These are phyloP conservation scores for Diphasiastrum complanatum DNA, from an alignment of 83 land plant species.

Conservation along the genomic window DNA sequence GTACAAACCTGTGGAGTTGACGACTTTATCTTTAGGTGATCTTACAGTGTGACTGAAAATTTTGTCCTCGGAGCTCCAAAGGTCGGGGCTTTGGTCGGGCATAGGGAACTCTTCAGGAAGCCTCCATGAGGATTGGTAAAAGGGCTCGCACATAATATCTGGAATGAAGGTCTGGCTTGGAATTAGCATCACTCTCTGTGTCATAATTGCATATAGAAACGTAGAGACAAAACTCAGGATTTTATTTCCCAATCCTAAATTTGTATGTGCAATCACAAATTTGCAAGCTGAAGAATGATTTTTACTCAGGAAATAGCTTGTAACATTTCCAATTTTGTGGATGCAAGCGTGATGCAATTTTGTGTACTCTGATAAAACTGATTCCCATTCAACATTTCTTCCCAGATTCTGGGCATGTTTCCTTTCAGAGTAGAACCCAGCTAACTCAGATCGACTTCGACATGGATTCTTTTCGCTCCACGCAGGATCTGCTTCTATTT, in stretches of 20 bases:
- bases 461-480: too few relatives aligned
- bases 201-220: slow-evolving; percentile 23
- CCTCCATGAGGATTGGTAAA: slow-evolving; percentile 21
- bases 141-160: slow-evolving; percentile 27
- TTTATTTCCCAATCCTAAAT: slow-evolving; percentile 23
- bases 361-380: too few relatives aligned
- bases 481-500: too few relatives aligned
- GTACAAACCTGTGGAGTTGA: neutral
- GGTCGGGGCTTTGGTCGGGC: slow-evolving; percentile 5
- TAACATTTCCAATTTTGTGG: too few relatives aligned
- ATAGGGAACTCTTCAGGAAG: neutral
- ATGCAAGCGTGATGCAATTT: too few relatives aligned
- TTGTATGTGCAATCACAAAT: too few relatives aligned
- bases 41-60: neutral
- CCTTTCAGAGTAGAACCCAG: too few relatives aligned
- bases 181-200: slow-evolving; percentile 19
- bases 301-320: too few relatives aligned
- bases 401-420: too few relatives aligned
- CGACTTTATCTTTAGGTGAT: neutral
- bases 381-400: too few relatives aligned
- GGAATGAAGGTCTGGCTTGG: slow-evolving; percentile 7
- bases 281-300: too few relatives aligned
- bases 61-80: neutral
- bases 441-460: too few relatives aligned
- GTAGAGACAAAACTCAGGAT: slow-evolving; percentile 5